phyloP scores from a whole-genome alignment of 306 rosid genomes.

The Delonix regia region DNA sequence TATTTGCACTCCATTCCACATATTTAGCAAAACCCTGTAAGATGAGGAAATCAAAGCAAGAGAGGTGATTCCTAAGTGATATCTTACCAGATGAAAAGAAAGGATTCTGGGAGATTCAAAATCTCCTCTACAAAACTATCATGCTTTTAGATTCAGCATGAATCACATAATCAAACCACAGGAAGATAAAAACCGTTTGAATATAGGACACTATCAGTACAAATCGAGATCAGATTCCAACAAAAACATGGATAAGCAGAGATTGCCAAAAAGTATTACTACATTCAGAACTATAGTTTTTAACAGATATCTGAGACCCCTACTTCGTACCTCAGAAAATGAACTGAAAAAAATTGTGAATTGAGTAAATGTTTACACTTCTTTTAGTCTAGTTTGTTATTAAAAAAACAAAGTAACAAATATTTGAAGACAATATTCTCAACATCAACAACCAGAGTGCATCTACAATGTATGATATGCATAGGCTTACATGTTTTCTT shows the following conservation, averaged over 20 bases:
- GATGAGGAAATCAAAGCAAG: conserved; percentile 14
- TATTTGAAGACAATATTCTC: background rate
- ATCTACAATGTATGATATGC: background rate
- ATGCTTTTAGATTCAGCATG: background rate
- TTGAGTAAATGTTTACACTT: background rate
- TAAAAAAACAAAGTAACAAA: conserved; percentile 18
- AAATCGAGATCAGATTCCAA: background rate
- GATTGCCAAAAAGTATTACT: background rate
- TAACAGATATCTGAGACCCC: background rate
- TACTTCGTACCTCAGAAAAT: background rate
- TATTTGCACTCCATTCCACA: conserved; percentile 92
- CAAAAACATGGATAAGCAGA: conserved; percentile 4
- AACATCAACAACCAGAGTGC: background rate
- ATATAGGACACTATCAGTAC: background rate
- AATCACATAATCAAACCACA: conserved; percentile 6
- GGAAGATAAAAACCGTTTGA: background rate
- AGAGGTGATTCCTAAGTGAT: background rate
- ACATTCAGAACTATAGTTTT: background rate
- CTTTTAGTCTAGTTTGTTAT: background rate
- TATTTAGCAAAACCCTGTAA: conserved; percentile 73
- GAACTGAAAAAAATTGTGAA: background rate
- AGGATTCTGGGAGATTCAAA: background rate
- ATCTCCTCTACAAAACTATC: conserved; percentile 6
- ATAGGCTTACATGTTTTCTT: background rate
- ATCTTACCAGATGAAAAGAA: conserved; percentile 1